A percentile compares a stretch with the other conserved stretches of the same genome.
These are phyloP conservation scores for Coprinellus aureogranulatus DNA, from an alignment of 768 basidiomycete genomes.

Conservation along the genomic window DNA sequence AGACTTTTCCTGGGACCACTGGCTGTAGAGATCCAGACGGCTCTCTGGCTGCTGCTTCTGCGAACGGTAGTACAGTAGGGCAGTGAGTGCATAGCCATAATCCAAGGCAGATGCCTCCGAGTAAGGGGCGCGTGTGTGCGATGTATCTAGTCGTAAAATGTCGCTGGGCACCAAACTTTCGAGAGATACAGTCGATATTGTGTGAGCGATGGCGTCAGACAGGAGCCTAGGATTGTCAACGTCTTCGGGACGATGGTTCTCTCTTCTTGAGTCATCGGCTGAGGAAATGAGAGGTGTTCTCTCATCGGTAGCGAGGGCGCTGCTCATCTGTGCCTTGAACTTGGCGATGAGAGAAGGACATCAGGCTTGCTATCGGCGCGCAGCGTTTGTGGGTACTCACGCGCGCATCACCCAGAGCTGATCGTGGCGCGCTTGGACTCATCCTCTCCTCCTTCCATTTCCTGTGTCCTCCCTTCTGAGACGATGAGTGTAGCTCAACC, in stretches of 20 bases:
- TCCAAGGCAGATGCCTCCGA: constrained; percentile 3
- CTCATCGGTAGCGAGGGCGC: background rate
- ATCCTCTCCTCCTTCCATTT: too few species aligned
- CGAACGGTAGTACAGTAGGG: constrained; percentile 35
- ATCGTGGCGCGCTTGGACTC: too few species aligned
- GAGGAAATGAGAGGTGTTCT: background rate
- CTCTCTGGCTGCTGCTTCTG: constrained; percentile 15
- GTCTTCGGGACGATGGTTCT: background rate
- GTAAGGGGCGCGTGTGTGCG: background rate
- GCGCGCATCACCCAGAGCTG: too few species aligned
- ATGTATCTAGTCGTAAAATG: constrained; percentile 12
- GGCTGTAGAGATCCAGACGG: constrained; percentile 38
- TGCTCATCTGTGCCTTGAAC: background rate
- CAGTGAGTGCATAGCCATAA: constrained; percentile 26
- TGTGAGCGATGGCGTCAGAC: background rate
- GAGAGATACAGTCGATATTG: constrained; percentile 13
- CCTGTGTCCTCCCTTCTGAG: too few species aligned
- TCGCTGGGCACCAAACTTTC: constrained; percentile 20
- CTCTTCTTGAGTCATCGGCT: background rate
- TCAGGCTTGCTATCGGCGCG: too few species aligned
- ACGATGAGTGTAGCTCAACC: constrained; percentile 63
- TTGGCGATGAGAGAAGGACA: background rate
- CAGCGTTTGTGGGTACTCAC: too few species aligned
- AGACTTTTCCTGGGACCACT: constrained; percentile 34
- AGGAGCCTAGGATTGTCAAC: background rate